Base-by-base conservation (phyloP, 768 basidiomycete species). In the Vararia minispora region DNA sequence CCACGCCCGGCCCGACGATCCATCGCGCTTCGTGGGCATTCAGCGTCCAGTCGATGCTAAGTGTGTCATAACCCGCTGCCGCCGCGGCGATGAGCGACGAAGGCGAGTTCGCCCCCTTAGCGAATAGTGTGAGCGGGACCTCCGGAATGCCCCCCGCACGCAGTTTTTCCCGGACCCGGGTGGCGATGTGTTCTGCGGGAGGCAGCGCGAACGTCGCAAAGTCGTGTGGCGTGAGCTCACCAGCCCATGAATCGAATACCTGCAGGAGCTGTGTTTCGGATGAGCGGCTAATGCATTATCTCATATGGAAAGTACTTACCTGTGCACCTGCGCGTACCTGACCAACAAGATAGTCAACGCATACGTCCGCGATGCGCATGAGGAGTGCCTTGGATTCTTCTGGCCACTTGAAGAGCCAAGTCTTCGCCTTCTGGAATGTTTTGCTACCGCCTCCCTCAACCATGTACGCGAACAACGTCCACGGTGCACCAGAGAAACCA, bases 391-490 rank as follows among this genome's bases (percentile, higher is more conserved):
- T 79, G 32, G 86, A 85, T 59, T 83, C 80, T 45, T 81, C 72
- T 1, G 92, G 91, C 54, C 89, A 74, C 53, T 79, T 82, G 68
- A 88, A 98, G 5, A 97, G 56, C 94, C 95, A 99, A 0, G 82
- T 77, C 63, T 99, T 99, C 25, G 77, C 74, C 59, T 92, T 91
- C 45, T 86, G 81, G 49, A 87, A 74, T 11, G 85, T 86, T 61
- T 90, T 91, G 58, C 76, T 86, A 7, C 84, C 84, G 5, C 92
- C 94, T 6, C 95, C 95, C 58, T 98, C 95, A 52, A 95, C 73
- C 95, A 99, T 99, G 58, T 98, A 99, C 16, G 81, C 76, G 63
- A 99, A 91, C 37, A 98, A 72, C 3, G 95, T 99, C 95, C 95
- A 98, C 2, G 95, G 95, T 0, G 90, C 91, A 28, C 94, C 95